These are phyloP conservation scores for Penicillium sp. DNA, from an alignment of 2,329 filamentous ascomycete genomes.

Conservation along the genomic window DNA sequence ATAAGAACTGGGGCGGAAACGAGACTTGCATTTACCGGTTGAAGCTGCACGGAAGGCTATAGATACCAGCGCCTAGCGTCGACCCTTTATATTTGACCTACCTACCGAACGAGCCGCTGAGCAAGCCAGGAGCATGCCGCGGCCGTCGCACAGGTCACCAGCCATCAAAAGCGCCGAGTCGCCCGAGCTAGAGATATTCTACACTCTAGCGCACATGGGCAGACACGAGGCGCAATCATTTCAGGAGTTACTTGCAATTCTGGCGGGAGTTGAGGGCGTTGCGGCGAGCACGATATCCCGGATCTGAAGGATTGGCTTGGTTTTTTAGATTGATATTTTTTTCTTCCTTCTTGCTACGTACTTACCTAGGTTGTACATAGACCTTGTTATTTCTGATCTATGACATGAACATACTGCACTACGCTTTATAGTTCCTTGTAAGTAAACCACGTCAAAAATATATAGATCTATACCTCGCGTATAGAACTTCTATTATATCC, in stretches of 20 bases:
- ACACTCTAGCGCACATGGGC: neutral
- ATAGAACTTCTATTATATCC: no score
- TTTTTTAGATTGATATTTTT: neutral
- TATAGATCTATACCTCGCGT: no score
- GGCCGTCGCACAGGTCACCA: neutral
- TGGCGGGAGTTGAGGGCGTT: neutral
- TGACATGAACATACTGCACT: neutral
- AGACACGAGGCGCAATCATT: neutral
- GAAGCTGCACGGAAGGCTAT: conserved; percentile 47
- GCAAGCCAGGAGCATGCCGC: neutral
- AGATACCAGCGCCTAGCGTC: neutral
- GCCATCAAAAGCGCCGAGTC: neutral
- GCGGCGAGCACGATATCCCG: neutral
- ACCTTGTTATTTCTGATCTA: neutral
- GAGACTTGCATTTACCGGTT: conserved; percentile 54
- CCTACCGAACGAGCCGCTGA: neutral
- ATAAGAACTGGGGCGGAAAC: conserved; percentile 50
- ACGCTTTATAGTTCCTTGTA: neutral
- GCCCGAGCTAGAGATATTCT: neutral
- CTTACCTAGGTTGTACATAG: neutral
- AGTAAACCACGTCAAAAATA: no score
- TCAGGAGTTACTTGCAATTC: neutral
- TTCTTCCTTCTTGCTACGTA: neutral
- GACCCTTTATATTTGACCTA: neutral
- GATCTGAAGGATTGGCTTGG: neutral